Conservation (phyloP, 1,284 basidiomycete genomes). For the Ustilago nuda region DNA sequence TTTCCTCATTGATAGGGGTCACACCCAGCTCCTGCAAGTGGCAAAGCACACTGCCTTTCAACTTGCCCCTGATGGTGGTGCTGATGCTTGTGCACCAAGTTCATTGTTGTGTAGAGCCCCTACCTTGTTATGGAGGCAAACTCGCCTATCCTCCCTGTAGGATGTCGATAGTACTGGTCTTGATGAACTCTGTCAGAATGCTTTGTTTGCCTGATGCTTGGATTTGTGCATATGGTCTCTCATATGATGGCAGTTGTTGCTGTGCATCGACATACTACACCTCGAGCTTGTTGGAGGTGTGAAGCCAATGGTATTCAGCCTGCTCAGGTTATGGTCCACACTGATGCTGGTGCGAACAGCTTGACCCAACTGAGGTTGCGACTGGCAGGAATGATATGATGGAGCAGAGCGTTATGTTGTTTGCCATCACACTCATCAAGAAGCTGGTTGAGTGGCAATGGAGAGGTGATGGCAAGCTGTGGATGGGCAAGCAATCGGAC, state of each 20-base stretch:
- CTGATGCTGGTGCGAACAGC: conserved; percentile 44
- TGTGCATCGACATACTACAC: neutral
- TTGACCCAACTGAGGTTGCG: conserved; percentile 43
- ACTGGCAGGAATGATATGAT: conserved; percentile 55
- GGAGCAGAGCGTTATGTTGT: conserved; percentile 62
- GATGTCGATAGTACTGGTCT: too few relatives aligned
- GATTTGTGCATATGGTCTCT: too few relatives aligned
- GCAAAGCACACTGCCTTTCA: too few relatives aligned
- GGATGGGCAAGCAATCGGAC: conserved; percentile 71
- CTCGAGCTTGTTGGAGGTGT: conserved; percentile 42
- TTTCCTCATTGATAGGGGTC: too few relatives aligned
- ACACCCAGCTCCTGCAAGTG: too few relatives aligned
- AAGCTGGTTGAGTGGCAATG: conserved; percentile 83
- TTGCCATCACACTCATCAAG: conserved; percentile 73
- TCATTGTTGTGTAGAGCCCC: too few relatives aligned
- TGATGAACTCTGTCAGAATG: too few relatives aligned
- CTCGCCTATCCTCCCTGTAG: too few relatives aligned
- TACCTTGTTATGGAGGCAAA: too few relatives aligned
- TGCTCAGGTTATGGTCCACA: conserved; percentile 47
- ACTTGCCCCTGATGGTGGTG: too few relatives aligned
- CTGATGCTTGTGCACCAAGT: too few relatives aligned
- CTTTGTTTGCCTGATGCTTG: too few relatives aligned
- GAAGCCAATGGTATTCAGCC: conserved; percentile 51
- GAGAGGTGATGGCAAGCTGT: conserved; percentile 69
- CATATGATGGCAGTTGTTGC: neutral